Base-by-base conservation (phyloP, 2,329 filamentous ascomycete species). In the Hypocreales sp. region DNA sequence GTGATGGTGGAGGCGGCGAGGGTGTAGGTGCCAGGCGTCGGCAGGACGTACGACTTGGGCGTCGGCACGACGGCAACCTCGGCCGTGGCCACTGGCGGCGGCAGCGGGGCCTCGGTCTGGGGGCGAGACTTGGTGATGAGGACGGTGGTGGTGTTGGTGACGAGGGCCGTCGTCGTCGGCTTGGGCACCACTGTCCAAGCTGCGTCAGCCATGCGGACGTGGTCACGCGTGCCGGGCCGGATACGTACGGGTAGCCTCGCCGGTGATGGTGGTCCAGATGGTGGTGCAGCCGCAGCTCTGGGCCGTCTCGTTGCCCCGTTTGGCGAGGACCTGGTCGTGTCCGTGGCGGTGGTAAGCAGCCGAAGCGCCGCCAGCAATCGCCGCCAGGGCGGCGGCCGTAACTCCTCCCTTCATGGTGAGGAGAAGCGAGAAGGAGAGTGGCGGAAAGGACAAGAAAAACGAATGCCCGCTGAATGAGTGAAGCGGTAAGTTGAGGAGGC, bases 401-500 rank as follows among this genome's bases (percentile, higher is more conserved):
- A 79, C 51, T 47, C 65, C 63, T 47, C 65, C 72, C 77, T 80
- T 90, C 81, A 90, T 90, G 22, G 48, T 78, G 60, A 49, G 42
- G 31, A 42, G 36, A 41, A 40, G 38, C 48, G 47, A 28, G 15
- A 28, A 30, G 19, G 19, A 28, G 12, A 33, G 9, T 19, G n/a
- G 20, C 27, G 16, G 29, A 25, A 23, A 18, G 14, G 14, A 22
- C 3, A 17, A 34, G 31, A 30, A 36, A 47, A 78, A 79, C 58
- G 74, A 80, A 62, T 73, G 76, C 70, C 79, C 79, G 79, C 79
- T 84, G 60, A 86, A 83, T 55, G 80, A 82, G 73, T 82, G 78
- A 81, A 81, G 76, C 76, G 75, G 75, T 76, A 41, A 47, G 55
- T 62, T 48, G 42, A n/a, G 43, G 35, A 40, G 46, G 37, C 41